Base-by-base conservation (phyloP, 768 basidiomycete genomes). In the Leccinum fibrillosum region DNA sequence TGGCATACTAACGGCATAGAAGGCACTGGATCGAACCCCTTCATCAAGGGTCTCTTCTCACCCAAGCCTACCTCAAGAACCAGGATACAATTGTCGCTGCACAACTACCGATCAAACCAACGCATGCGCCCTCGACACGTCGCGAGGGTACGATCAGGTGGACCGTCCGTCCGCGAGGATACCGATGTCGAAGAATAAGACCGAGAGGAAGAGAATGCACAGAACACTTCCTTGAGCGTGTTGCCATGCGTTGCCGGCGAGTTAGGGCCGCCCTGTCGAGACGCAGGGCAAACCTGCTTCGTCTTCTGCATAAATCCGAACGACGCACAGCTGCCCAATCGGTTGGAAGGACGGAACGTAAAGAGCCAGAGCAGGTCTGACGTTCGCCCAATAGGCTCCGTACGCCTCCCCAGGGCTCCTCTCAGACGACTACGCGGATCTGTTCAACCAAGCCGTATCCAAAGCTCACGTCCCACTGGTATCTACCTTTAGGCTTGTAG, bases 81-180 rank as follows among this genome's bases (percentile, higher is more conserved):
- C 93, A 98, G 66, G 94, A 96, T 52, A 97, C 94, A 0, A 95
- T 98, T 60, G 95, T 98, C 13, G 84, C 94, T 5, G 94, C 94
- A 0, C 93, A 94, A 69, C 95, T 97, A 70, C 86, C 87, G 34
- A 86, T 94, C 62, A 94, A 95, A 73, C 96, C 96, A 0, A 92
- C 96, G 87, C 86, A 95, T 9, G 86, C 90, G 0, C 95, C 95
- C 0, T 96, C 92, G 0, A 96, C 89, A 0, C 80, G 92, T 49
- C 82, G 94, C 57, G 93, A 92, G 73, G 82, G 81, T 19, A 85
- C 88, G 0, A 72, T 90, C 59, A 85, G 84, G 65, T 82, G 88
- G 19, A 69, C 62, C 67, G 3, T 54, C 59, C 0, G 77, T 84
- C 69, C 78, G 65, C 2, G 69, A 71, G 35, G 61, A 60, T 5